Evolutionary conservation across 1,284 basidiomycete species (phyloP), one percentile per base, ranked within the genome.

Genomic region (Boletus semigastroideus): DNA sequence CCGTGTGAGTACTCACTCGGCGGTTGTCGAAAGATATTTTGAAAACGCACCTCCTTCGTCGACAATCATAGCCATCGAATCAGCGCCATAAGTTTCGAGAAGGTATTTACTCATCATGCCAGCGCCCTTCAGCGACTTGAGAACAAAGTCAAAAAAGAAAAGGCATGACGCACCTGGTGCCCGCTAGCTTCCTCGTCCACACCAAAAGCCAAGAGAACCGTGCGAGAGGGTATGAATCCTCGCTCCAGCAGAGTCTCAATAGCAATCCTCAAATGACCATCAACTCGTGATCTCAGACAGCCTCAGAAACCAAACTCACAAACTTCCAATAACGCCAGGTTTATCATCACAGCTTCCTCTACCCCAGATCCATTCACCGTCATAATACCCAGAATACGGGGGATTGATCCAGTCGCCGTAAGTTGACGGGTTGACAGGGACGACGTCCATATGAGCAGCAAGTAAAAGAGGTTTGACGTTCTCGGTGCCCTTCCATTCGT

Each of bases 101-200:
- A 87, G 67, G 59, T 77, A 72, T n/a, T 72, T 44, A 12, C 70
- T 72, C 37, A 87, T 69, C 7, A 71, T 58, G 3, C 62, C 56
- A 3, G 83, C 84, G 17, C 82, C 84, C 75, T 80, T 47, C n/a
- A 25, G 30, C 20, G 13, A 13, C 20, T 39, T 45, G 33, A 55
- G 54, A 22, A 64, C 65, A 12, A 58, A 33, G 7, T 36, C 9
- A 11, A 5, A 10, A 41, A 46, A 27, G 2, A 4, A 42, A 20
- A 43, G 19, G 19, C 13, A n/a, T 55, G 51, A 48, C 65, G 49
- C 50, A 78, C 78, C 14, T 76, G 72, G 36, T 74, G 58, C 3
- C 84, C 83, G 27, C 77, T 74, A 3, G 73, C 65, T 68, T 90
- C 87, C 60, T 90, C 88, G 60, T 90, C 87, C 52, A 82, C 83